Evolutionary conservation across 2,329 filamentous ascomycete species (phyloP), one percentile per base, ranked within the genome.

Genomic region (Colletotrichum horii): DNA sequence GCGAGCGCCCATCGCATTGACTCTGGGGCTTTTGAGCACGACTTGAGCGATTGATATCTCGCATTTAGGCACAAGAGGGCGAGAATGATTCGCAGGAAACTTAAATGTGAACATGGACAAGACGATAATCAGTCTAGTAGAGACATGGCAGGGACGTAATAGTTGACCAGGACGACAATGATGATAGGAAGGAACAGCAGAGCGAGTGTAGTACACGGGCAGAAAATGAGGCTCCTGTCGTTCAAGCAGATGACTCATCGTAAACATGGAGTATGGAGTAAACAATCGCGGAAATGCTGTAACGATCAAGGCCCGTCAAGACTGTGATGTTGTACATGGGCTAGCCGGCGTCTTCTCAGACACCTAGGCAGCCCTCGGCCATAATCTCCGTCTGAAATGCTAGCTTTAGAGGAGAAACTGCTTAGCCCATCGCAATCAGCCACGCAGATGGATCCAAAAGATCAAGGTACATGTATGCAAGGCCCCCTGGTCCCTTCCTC

Each of bases 331-430:
- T 43, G 9, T 6, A n/a, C 5, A 9, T 12, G 9, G 3, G 2
- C 6, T 43, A 12, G 19, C 38, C 19, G n/a, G 1, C 19, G 11
- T 43, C 38, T 12, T n/a, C 19, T 12, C 3, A 48, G 38, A 48
- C 2, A n/a, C 19, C 19, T n/a, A n/a, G 0, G 12, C n/a, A n/a
- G 38, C 9, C 9, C 0, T 4, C 5, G 9, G 9, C 38, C 9
- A 48, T n/a, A n/a, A 6, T 48, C 38, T 48, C 19, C 0, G 12
- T 19, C 9, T 15, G 22, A 28, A 3, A 58, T 58, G 4, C 55
- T 2, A 7, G 55, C 1, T 7, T 15, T 58, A 14, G 14, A 16
- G 14, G 8, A 28, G 7, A 28, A 36, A 0, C 1, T 11, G 58
- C 24, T 34, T 4, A 11, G 16, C 16, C 0, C 0, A 16, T 48